Evolutionary conservation across 2,329 filamentous ascomycete species (phyloP), one percentile per base, ranked within the genome.

Genomic region (Fusarium proliferatum): DNA sequence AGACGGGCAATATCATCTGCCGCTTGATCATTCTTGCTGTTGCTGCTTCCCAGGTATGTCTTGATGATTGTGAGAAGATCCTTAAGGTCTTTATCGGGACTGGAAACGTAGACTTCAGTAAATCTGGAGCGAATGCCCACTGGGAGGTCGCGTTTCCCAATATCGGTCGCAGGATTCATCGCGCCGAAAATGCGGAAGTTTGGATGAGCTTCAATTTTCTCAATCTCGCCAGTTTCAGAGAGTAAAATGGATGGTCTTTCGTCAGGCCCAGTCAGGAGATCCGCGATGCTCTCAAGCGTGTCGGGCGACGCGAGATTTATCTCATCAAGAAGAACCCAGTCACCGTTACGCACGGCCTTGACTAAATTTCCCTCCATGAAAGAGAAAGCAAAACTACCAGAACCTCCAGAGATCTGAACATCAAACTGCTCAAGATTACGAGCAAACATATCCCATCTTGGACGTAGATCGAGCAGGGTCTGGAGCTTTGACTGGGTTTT

Each of bases 91-190:
- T 88, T 90, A 80, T 99, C 96, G 0, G 96, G 96, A 75, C 94
- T 96, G 61, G 94, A 91, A 30, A 99, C 95, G 80, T 97, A 99
- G 28, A 99, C 87, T 81, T 99, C 96, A 0, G 96, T 98, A 79
- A 99, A 99, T 55, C 95, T 90, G 13, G 95, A 97, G 62, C 96
- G 89, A 48, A 98, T 90, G 3, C 96, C 95, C 61, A 94, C 91
- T 1, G 96, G 95, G 21, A 99, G 85, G 81, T 99, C 96, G 63
- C 96, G 92, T 84, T 99, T 99, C 69, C 97, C 96, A 63, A 98
- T 91, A 84, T 99, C 96, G 6, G 96, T 99, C 9, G 96, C 96
- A 36, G 96, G 96, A 79, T 99, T 99, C 96, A 99, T 99, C 34
- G 97, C 96, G 58, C 94, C 97, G 79, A 99, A 99, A 19, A 99